Conservation (phyloP, 441 rosid genomes). For the Corymbia citriodora region DNA sequence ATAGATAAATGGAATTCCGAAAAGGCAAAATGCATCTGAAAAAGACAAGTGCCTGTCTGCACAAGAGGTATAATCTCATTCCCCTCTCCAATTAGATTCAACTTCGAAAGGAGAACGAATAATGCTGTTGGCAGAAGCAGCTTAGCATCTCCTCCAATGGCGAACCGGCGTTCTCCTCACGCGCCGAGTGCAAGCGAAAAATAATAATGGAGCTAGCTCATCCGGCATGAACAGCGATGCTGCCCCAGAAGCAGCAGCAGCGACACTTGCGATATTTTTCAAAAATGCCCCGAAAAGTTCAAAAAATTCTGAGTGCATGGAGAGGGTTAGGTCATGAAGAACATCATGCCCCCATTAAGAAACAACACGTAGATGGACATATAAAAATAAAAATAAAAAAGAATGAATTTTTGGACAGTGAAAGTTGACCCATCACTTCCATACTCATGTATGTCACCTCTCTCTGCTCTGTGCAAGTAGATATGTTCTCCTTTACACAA, state of each 20-base stretch:
- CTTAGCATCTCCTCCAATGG: not conserved
- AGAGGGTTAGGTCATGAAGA: constrained; percentile 33
- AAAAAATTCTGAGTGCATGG: not conserved
- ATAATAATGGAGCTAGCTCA: not conserved
- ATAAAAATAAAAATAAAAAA: not conserved
- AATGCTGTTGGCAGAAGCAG: not conserved
- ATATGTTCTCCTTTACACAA: not conserved
- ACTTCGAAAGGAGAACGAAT: not conserved
- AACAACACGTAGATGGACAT: not conserved
- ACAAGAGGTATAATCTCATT: not conserved
- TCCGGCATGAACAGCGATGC: not conserved
- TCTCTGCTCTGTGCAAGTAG: not conserved
- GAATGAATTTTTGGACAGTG: not conserved
- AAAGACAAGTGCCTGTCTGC: not conserved
- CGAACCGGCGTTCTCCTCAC: not conserved
- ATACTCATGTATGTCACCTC: not conserved
- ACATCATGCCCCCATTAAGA: constrained; percentile 16
- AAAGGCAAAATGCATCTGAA: not conserved
- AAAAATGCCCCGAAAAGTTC: not conserved
- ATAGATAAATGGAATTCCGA: not conserved
- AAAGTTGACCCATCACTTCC: not conserved
- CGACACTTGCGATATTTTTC: not conserved
- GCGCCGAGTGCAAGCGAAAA: not conserved
- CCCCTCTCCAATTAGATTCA: not conserved
- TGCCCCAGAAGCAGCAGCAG: not conserved